Evolutionary conservation across 2,329 filamentous ascomycete genomes (phyloP).

Genomic region (Calycina marina): DNA sequence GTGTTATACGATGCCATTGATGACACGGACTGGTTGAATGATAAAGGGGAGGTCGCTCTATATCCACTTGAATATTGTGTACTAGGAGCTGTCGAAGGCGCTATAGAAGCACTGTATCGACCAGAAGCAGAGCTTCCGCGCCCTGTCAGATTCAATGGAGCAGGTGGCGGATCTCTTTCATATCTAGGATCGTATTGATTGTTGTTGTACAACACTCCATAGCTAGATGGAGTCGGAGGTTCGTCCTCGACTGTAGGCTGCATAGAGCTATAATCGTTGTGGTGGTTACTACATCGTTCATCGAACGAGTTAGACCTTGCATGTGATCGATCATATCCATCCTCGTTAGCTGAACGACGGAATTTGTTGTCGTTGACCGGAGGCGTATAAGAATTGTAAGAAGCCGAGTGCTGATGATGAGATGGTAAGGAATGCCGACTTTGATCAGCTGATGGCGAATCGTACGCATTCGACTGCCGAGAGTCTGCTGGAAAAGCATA

Average conservation of each 20-base stretch:
- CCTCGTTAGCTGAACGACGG: slow-evolving; percentile 11
- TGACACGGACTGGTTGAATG: slow-evolving; percentile 15
- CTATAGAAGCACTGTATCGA: slow-evolving; percentile 12
- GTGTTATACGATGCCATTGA: slow-evolving; percentile 16
- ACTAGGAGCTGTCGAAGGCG: slow-evolving; percentile 7
- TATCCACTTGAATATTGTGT: slow-evolving; percentile 17
- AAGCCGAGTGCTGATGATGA: slow-evolving; percentile 11
- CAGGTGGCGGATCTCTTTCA: slow-evolving; percentile 19
- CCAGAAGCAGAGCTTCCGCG: slow-evolving; percentile 15
- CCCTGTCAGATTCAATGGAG: slow-evolving; percentile 19
- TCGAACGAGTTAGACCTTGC: slow-evolving; percentile 23
- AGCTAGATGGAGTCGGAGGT: slow-evolving; percentile 17
- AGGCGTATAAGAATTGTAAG: slow-evolving; percentile 19
- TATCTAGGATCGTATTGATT: slow-evolving; percentile 15
- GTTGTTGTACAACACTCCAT: slow-evolving; percentile 10
- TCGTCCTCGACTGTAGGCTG: slow-evolving; percentile 32
- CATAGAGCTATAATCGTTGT: slow-evolving; percentile 28
- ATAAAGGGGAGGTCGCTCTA: slow-evolving; percentile 13
- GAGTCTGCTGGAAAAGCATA: slow-evolving; percentile 13
- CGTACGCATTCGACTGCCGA: slow-evolving; percentile 10
- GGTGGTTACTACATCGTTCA: slow-evolving; percentile 23
- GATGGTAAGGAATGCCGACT: slow-evolving; percentile 16
- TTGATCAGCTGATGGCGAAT: slow-evolving; percentile 10
- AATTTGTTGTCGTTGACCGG: slow-evolving; percentile 14
- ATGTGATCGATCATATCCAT: slow-evolving; percentile 16